Conservation (phyloP, 352 stramenopile genomes). For the Poterioochromonas sp. region DNA sequence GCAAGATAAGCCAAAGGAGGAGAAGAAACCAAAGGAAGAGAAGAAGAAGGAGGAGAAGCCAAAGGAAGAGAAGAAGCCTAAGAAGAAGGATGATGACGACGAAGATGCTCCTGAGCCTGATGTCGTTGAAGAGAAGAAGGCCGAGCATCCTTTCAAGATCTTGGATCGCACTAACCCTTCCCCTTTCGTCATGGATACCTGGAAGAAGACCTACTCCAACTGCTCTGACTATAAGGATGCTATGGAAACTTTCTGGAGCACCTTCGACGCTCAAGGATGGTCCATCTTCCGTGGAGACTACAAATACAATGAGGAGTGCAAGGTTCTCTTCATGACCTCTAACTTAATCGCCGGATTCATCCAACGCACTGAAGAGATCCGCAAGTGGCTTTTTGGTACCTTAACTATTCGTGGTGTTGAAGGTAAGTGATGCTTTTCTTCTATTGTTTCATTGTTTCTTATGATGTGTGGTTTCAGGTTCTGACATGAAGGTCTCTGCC, state of each 20-base stretch:
- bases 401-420: constrained; percentile 46
- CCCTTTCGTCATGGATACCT: constrained; percentile 66
- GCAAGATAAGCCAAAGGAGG: constrained; percentile 11
- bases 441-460: too few relatives aligned
- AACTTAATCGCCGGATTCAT: constrained; percentile 77
- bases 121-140: constrained; percentile 51
- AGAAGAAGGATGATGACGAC: constrained; percentile 43
- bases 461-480: too few relatives aligned
- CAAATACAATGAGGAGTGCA: constrained; percentile 86
- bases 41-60: constrained; percentile 42
- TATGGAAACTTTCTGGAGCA: constrained; percentile 81
- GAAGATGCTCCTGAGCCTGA: constrained; percentile 33
- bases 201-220: constrained; percentile 87
- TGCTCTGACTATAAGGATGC: constrained; percentile 56
- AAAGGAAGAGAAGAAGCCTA: constrained; percentile 48
- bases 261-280: constrained; percentile 72
- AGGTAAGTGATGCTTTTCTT: too few relatives aligned
- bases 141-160: constrained; percentile 67
- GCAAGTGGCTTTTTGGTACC: constrained; percentile 64
- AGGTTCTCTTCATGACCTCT: constrained; percentile 79
- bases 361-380: constrained; percentile 75
- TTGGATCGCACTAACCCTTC: constrained; percentile 70
- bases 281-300: constrained; percentile 78
- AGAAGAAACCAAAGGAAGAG: constrained; percentile 39
- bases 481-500: constrained; percentile 68